Base-by-base conservation (phyloP, 805 yeast genomes). In the Wickerhamiella bombiphila region DNA sequence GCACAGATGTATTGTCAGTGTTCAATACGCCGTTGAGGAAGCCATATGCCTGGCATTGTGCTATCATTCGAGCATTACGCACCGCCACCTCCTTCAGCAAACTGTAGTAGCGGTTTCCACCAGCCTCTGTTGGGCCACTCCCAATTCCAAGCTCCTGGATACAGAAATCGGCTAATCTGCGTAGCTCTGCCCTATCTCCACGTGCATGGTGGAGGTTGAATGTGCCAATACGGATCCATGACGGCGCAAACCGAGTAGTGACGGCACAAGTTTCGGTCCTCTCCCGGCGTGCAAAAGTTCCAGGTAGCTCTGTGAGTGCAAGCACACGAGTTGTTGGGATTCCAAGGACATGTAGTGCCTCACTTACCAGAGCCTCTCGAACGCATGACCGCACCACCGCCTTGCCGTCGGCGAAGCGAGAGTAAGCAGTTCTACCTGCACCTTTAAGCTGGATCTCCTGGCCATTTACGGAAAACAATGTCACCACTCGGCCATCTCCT, bases 401-500 rank as follows among this genome's bases (percentile, higher is more conserved):
- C 52, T 82, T 83, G 3, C 98, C 98, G 59, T 88, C 98, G 0
- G 95, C 97, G 65, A 86, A 88, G 42, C 98, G 68, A 0, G 94
- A 80, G 55, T 69, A 88, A 1, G 97, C 95, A 0, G 97, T 88
- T 46, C 70, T 63, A 0, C 98, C 98, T 3, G 91, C 74, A 0
- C 98, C 98, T 60, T 88, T 88, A 44, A 88, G 59, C 59, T 88
- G 97, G 2, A 88, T 47, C 45, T 77, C 88, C 49, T 66, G 76
- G 25, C 58, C 55, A 4, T 66, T 64, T 0, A 78, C 58, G 45
- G 80, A 88, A 59, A 88, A 86, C 32, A 88, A 59, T 50, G 80
- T 82, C 5, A 76, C 69, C 2, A 83, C 95, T 42, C 98, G 63
- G 1, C 98, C 98, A 56, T 88, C 98, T 5, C 98, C 98, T 43